Conservation (phyloP, 805 yeast genomes). For the Sugiyamaella lignohabitans region DNA sequence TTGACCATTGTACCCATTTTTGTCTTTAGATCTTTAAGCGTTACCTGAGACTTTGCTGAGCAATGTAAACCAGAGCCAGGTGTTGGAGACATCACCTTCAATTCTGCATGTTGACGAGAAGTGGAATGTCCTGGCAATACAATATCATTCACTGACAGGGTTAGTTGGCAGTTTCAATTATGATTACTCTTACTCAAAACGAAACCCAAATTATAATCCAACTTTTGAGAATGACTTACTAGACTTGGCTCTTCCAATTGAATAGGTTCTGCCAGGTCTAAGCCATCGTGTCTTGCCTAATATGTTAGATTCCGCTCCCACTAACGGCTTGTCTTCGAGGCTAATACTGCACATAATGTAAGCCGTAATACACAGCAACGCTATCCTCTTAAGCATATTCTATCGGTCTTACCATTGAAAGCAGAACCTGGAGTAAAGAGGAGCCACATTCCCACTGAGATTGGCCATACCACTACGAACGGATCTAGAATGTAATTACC, state of each 20-base stretch:
- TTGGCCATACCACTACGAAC: no score
- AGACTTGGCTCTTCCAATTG: slow-evolving; percentile 20
- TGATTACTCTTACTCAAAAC: no score
- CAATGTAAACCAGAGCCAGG: slow-evolving; percentile 16
- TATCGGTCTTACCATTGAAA: no score
- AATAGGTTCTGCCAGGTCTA: slow-evolving; percentile 21
- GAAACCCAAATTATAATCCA: not conserved
- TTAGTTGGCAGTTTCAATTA: not conserved
- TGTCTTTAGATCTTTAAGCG: slow-evolving; percentile 24
- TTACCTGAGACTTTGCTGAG: slow-evolving; percentile 15
- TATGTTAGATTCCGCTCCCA: no score
- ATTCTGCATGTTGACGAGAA: slow-evolving; percentile 23
- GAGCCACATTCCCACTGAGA: no score
- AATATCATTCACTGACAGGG: not conserved
- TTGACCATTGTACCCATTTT: slow-evolving; percentile 24
- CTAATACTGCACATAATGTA: no score
- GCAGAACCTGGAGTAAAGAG: no score
- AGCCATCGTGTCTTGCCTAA: slow-evolving; percentile 25
- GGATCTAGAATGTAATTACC: no score
- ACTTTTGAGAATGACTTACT: slow-evolving; percentile 4
- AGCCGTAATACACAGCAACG: no score
- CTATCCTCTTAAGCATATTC: no score
- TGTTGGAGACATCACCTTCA: slow-evolving; percentile 14
- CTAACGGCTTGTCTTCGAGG: no score
- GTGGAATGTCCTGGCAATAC: slow-evolving; percentile 21